Percentiles rank a stretch among this genome's conserved stretches.
phyloP scores from a whole-genome alignment of 208 protist species.

The Trypanosoma melophagium region DNA sequence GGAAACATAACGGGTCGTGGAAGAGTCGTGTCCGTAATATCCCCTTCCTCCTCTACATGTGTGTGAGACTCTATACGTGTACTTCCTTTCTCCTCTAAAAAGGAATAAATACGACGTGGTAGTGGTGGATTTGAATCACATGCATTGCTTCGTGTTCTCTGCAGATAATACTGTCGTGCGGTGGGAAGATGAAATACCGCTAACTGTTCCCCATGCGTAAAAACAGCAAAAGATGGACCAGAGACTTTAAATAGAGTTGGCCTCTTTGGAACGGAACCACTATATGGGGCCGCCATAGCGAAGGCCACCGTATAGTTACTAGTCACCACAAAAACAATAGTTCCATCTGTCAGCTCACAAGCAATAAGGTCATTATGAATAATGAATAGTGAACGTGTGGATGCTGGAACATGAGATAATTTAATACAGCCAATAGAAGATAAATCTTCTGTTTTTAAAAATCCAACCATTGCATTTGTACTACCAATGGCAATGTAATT shows the following conservation, averaged over 20 bases:
- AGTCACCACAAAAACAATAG: slow-evolving; percentile 32
- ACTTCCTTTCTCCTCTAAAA: slow-evolving; percentile 21
- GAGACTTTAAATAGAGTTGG: slow-evolving; percentile 11
- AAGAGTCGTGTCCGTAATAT: slow-evolving; percentile 7
- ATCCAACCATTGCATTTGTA: slow-evolving; percentile 20
- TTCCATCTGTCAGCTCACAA: slow-evolving; percentile 33
- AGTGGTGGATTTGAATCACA: slow-evolving; percentile 1
- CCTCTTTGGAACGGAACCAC: slow-evolving; percentile 1
- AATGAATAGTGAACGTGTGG: slow-evolving; percentile 16
- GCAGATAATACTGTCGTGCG: slow-evolving; percentile 29
- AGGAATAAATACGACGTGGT: slow-evolving; percentile 9
- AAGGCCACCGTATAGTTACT: slow-evolving; percentile 39
- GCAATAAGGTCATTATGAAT: slow-evolving; percentile 28
- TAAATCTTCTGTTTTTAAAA: slow-evolving; percentile 22
- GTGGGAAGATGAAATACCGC: slow-evolving; percentile 46
- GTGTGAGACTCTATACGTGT: neutral
- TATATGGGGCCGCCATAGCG: slow-evolving; percentile 26
- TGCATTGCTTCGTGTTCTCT: neutral
- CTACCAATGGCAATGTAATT: slow-evolving; percentile 23
- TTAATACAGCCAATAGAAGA: slow-evolving; percentile 25
- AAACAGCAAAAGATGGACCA: slow-evolving; percentile 42
- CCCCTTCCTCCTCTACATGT: neutral
- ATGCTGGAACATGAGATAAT: slow-evolving; percentile 9
- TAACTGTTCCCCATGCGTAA: slow-evolving; percentile 25
- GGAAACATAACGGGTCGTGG: slow-evolving; percentile 9